Base-by-base conservation (phyloP, 2,329 filamentous ascomycete species). In the Fusarium sp. region DNA sequence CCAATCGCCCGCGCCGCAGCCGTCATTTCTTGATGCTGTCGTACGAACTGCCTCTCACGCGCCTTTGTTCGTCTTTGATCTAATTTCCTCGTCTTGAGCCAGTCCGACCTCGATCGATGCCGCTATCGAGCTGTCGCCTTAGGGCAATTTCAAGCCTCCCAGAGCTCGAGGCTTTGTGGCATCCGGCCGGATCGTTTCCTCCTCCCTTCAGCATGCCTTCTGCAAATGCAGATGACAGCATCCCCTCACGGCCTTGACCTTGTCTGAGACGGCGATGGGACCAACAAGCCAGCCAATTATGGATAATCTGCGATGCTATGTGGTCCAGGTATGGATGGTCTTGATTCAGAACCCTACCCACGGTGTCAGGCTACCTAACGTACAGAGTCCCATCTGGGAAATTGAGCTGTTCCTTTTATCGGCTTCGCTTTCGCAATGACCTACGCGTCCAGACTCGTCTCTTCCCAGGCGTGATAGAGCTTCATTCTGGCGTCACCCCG, bases 1-100 rank as follows among this genome's bases (percentile, higher is more conserved):
- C 72, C 72, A 74, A 74, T 74, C 69, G 64, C 56, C 58, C 38
- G 59, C 54, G 27, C 34, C 33, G 40, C 54, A 44, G 69, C 55
- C 60, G 56, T 72, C 72, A 69, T 69, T 58, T 61, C 64, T 58
- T 36, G 56, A 50, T 57, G 36, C 60, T 61, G 62, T 72, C 67
- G 62, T 72, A 72, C 63, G 55, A 74, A 74, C 56, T 16, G 49
- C 57, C 53, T 72, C 64, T 69, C 59, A 31, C 63, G 55, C 50
- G 61, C 63, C 63, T 63, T 59, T 34, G 29, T 27, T 68, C 14
- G 54, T 49, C 23, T 65, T 61, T 62, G 51, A 56, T 64, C 63
- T 55, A 64, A 64, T 67, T 62, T 56, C 60, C 61, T 70, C 59
- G 63, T 62, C 58, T 34, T 65, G 27, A 13, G 33, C 56, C 49